Percentiles rank a stretch among this genome's conserved stretches.
phyloP scores from a whole-genome alignment of 108 stramenopile genomes.

The Discostella stelligeroides region DNA sequence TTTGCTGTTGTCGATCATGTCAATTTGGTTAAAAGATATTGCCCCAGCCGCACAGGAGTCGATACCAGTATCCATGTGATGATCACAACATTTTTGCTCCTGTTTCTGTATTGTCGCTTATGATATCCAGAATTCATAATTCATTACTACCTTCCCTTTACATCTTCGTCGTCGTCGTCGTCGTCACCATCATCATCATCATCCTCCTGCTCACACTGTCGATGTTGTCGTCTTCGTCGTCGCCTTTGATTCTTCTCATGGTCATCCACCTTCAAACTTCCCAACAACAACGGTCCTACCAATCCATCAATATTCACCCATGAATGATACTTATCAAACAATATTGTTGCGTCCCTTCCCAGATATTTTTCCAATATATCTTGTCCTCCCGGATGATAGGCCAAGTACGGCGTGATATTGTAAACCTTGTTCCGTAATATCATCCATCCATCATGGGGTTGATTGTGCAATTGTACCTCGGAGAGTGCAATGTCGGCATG shows the following conservation, averaged over 20 bases:
- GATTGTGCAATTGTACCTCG: slow-evolving; percentile 76
- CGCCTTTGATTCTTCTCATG: background rate
- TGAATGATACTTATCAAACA: slow-evolving; percentile 92
- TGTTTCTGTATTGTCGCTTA: no score
- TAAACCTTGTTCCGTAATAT: slow-evolving; percentile 86
- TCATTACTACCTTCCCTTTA: no score
- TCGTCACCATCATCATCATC: no score
- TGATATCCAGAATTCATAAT: no score
- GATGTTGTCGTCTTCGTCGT: no score
- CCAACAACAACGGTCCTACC: slow-evolving; percentile 56
- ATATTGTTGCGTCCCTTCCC: slow-evolving; percentile 82
- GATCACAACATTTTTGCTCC: no score
- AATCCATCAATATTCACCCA: slow-evolving; percentile 86
- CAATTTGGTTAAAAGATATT: no score
- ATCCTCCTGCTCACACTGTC: no score
- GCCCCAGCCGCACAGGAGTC: no score
- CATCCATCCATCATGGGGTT: slow-evolving; percentile 88
- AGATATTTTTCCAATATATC: slow-evolving; percentile 68
- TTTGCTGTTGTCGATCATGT: no score
- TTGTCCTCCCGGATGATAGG: slow-evolving; percentile 95
- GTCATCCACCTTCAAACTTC: slow-evolving; percentile 40
- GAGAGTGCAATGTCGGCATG: slow-evolving; percentile 52
- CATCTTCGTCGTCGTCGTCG: no score
- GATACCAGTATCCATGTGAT: no score
- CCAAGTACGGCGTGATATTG: slow-evolving; percentile 91